Evolutionary conservation across 768 basidiomycete species (phyloP).

Genomic region (Cyclocybe cylindracea): DNA sequence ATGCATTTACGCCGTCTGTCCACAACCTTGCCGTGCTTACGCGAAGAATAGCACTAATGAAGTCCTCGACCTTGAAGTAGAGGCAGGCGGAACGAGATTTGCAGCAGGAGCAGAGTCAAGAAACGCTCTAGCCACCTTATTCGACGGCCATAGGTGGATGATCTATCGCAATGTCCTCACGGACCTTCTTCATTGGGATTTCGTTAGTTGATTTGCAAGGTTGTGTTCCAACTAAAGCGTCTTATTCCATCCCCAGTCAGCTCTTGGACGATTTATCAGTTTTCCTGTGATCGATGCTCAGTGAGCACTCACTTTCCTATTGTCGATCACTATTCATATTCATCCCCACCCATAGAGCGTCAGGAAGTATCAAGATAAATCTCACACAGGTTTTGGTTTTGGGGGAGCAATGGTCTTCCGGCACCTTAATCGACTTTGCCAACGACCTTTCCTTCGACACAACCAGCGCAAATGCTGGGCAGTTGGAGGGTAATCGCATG

Average conservation of each 20-base stretch:
- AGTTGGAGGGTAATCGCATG: constrained; percentile 57
- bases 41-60: constrained; percentile 51
- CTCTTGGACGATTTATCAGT: constrained; percentile 63
- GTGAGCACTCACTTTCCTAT: constrained; percentile 23
- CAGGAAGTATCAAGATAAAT: constrained; percentile 57
- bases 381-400: constrained; percentile 50
- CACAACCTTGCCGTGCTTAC: neutral
- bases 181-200: constrained; percentile 67
- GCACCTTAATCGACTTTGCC: constrained; percentile 37
- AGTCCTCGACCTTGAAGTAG: constrained; percentile 60
- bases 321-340: neutral
- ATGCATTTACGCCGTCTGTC: constrained; percentile 10
- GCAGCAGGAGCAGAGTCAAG: constrained; percentile 42
- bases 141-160: constrained; percentile 71
- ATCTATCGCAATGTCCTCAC: constrained; percentile 61
- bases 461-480: constrained; percentile 54
- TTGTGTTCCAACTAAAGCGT: constrained; percentile 1
- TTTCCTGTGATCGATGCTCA: constrained; percentile 56
- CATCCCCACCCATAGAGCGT: constrained; percentile 42
- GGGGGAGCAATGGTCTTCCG: constrained; percentile 53
- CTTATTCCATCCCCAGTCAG: constrained; percentile 43
- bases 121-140: constrained; percentile 52
- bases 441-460: constrained; percentile 34
- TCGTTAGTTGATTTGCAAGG: constrained; percentile 42
- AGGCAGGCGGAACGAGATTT: constrained; percentile 60